phyloP scores from a whole-genome alignment of 768 basidiomycete genomes.

The Leucocoprinus sp. region DNA sequence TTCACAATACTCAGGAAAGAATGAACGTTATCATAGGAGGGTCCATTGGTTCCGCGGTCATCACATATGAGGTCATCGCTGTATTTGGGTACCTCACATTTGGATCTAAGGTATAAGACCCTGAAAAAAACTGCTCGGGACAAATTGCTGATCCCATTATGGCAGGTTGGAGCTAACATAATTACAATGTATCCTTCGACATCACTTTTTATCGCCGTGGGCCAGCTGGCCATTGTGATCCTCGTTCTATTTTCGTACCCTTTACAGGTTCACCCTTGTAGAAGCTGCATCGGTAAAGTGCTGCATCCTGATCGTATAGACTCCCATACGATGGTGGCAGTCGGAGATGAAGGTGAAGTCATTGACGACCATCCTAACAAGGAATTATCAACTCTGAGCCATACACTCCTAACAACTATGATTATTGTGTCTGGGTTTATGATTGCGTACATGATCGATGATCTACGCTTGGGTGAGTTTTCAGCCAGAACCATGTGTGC shows the following conservation, averaged over 20 bases:
- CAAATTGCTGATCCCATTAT: not conserved
- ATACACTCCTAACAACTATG: slow-evolving; percentile 56
- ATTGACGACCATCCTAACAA: slow-evolving; percentile 46
- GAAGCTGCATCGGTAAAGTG: slow-evolving; percentile 90
- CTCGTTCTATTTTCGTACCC: slow-evolving; percentile 93
- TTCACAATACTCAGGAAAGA: slow-evolving; percentile 66
- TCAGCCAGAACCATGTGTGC: not conserved
- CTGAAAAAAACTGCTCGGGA: not conserved
- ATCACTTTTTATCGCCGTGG: slow-evolving; percentile 86
- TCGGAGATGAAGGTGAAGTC: slow-evolving; percentile 37
- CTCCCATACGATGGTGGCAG: slow-evolving; percentile 21
- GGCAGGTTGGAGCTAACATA: slow-evolving; percentile 81
- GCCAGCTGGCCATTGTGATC: slow-evolving; percentile 86
- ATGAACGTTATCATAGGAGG: slow-evolving; percentile 85
- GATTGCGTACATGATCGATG: slow-evolving; percentile 71
- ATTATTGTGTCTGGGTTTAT: slow-evolving; percentile 61
- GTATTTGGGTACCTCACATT: slow-evolving; percentile 91
- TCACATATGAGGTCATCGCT: slow-evolving; percentile 85
- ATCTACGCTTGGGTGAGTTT: slow-evolving; percentile 64
- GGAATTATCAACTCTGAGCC: slow-evolving; percentile 65
- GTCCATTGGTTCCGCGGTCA: slow-evolving; percentile 76
- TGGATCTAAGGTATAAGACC: slow-evolving; percentile 58
- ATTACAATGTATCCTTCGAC: slow-evolving; percentile 92
- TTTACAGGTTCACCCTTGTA: slow-evolving; percentile 88
- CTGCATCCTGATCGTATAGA: slow-evolving; percentile 39